These are phyloP conservation scores for Pinguiococcus pyrenoidosus DNA, from an alignment of 108 stramenopile species.

Conservation along the genomic window DNA sequence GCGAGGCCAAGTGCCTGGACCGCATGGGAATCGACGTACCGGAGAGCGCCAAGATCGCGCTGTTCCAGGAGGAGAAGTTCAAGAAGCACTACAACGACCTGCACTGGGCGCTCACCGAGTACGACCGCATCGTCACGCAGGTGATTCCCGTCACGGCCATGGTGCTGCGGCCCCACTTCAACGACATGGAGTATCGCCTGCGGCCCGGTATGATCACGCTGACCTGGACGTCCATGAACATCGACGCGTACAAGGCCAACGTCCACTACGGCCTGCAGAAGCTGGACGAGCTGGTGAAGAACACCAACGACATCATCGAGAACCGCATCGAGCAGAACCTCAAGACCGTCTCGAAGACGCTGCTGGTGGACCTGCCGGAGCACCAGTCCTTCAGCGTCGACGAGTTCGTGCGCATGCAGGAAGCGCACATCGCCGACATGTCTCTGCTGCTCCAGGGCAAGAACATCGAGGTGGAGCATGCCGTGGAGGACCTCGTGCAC, in stretches of 20 bases:
- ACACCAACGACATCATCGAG: constrained; percentile 75
- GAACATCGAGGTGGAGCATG: constrained; percentile 71
- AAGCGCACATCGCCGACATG: constrained; percentile 47
- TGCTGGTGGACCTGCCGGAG: constrained; percentile 70
- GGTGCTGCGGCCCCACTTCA: constrained; percentile 62
- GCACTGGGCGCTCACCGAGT: constrained; percentile 67
- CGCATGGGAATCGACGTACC: constrained; percentile 78
- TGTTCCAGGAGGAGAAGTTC: constrained; percentile 72
- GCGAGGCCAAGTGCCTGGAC: constrained; percentile 72
- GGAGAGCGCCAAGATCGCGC: constrained; percentile 65
- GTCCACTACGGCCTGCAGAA: constrained; percentile 53
- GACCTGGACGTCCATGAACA: constrained; percentile 86
- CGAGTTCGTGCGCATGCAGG: constrained; percentile 72
- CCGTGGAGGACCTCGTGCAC: constrained; percentile 60
- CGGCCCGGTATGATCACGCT: constrained; percentile 80
- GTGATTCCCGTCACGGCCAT: constrained; percentile 73
- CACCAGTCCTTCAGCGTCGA: constrained; percentile 64
- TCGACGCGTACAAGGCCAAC: constrained; percentile 66
- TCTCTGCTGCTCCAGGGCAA: constrained; percentile 64
- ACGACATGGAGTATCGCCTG: constrained; percentile 78
- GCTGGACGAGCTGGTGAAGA: constrained; percentile 64
- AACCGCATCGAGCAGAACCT: constrained; percentile 80
- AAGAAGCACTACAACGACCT: constrained; percentile 68
- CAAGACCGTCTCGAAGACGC: constrained; percentile 61
- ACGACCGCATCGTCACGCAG: constrained; percentile 58